Conservation (phyloP, 129 eudicot species). For the Erigeron canadensis region DNA sequence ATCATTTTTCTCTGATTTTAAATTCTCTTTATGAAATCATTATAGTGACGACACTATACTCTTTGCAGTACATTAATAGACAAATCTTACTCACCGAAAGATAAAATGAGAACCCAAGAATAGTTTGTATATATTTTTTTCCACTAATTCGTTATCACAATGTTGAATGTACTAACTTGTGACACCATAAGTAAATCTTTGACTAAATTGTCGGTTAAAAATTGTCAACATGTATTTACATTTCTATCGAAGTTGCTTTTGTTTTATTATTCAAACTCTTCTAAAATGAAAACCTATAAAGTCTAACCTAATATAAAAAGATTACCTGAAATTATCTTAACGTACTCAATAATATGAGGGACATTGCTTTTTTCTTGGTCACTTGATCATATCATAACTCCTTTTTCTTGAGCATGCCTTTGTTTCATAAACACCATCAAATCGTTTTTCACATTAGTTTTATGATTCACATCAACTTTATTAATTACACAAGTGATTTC, state of each 20-base stretch:
- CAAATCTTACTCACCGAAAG: constrained; percentile 25
- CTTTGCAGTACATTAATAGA: constrained; percentile 8
- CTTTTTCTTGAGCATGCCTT: constrained; percentile 35
- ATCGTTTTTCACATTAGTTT: background rate
- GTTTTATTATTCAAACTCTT: constrained; percentile 15
- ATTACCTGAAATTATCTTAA: constrained; percentile 7
- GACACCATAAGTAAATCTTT: background rate
- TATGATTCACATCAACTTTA: constrained; percentile 29
- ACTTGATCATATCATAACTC: constrained; percentile 27
- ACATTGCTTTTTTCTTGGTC: constrained; percentile 29
- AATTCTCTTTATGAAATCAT: too few species aligned
- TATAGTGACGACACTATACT: background rate
- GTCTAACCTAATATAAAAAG: constrained; percentile 20
- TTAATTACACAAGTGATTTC: constrained; percentile 12
- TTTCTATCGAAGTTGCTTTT: background rate
- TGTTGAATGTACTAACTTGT: background rate
- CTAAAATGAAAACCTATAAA: constrained; percentile 23
- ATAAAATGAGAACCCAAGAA: constrained; percentile 11
- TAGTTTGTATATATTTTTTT: background rate
- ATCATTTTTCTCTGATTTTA: too few species aligned
- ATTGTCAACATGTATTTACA: background rate
- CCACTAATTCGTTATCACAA: background rate
- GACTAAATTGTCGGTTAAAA: constrained; percentile 10
- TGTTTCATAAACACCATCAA: constrained; percentile 27
- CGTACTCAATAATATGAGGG: constrained; percentile 29